These are phyloP conservation scores for Cardamine occulta DNA, from an alignment of 345 rosid species.

Conservation along the genomic window DNA sequence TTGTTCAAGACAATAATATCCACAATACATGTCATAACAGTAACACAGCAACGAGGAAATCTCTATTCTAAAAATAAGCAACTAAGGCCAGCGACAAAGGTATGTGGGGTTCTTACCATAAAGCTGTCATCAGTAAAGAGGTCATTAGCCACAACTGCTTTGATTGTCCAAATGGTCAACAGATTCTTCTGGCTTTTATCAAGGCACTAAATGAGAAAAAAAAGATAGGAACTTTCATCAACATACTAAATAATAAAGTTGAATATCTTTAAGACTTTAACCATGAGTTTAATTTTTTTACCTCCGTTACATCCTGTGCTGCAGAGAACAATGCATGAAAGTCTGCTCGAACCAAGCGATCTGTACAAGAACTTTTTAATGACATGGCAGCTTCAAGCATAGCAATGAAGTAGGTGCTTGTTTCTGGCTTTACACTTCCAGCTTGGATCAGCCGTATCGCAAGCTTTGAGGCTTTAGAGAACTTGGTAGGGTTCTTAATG, in stretches of 20 bases:
- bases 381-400: slow-evolving; percentile 92
- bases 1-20: slow-evolving; percentile 22
- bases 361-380: slow-evolving; percentile 67
- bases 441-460: slow-evolving; percentile 85
- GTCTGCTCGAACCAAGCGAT: slow-evolving; percentile 68
- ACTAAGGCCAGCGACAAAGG: slow-evolving; percentile 2
- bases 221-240: slow-evolving; percentile 32
- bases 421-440: slow-evolving; percentile 87
- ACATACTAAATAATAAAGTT: not conserved
- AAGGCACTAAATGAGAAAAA: slow-evolving; percentile 58
- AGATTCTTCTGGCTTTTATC: slow-evolving; percentile 73
- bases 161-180: slow-evolving; percentile 66
- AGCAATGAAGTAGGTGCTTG: slow-evolving; percentile 68
- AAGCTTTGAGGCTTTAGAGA: slow-evolving; percentile 91
- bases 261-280: not conserved
- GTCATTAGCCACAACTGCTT: slow-evolving; percentile 91
- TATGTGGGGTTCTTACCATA: slow-evolving; percentile 56
- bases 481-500: slow-evolving; percentile 72
- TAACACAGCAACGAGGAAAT: slow-evolving; percentile 8
- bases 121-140: slow-evolving; percentile 95
- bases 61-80: not conserved
- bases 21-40: slow-evolving; percentile 4
- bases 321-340: slow-evolving; percentile 83
- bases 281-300: slow-evolving; percentile 35
- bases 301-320: slow-evolving; percentile 83